Base-by-base conservation (phyloP, 2,329 filamentous ascomycete genomes). In the Alternaria triticina region DNA sequence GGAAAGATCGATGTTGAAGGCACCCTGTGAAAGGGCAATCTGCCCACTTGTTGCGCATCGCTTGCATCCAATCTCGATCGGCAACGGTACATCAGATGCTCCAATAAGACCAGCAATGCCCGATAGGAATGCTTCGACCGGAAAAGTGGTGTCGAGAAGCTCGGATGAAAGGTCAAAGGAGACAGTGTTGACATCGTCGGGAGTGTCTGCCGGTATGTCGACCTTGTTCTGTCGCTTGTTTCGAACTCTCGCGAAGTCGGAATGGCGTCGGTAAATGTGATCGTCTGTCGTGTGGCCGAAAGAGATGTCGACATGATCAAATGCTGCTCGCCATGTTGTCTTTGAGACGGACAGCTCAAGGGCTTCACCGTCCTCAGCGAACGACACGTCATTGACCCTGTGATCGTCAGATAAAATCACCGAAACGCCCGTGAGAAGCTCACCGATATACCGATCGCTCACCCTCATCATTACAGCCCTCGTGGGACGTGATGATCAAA, bases 401-500 rank as follows among this genome's bases (percentile, higher is more conserved):
- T 3, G 11, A 27, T 28, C 20, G 15, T 67, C 25, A 67, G 55
- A 43, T 27, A 4, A n/a, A 25, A 30, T n/a, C 20, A 8, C 15
- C 10, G 9, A 4, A 43, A 27, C 6, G 6, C 8, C 3, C 9
- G 3, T 4, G 30, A 15, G 17, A 6, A 11, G 63, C 72, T 68
- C 66, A 76, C 78, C 70, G 72, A 56, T 78, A 79, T 3, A 79
- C 74, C 4, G 72, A 60, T 27, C 79, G 74, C 61, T 79, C 76
- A 7, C 78, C 78, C 12, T 79, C 77, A n/a, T 61, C 47, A 28
- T 80, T 80, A 55, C 79, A 81, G 45, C 74, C 69, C 8, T 69
- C 55, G 47, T 81, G 79, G 11, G 79, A 80, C 2, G 79, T 80
- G 50, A 81, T 73, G n/a, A 80, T 65, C n/a, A 76, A 54, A n/a